Conservation (phyloP, 1,284 basidiomycete species). For the Heterobasidion occidentale region DNA sequence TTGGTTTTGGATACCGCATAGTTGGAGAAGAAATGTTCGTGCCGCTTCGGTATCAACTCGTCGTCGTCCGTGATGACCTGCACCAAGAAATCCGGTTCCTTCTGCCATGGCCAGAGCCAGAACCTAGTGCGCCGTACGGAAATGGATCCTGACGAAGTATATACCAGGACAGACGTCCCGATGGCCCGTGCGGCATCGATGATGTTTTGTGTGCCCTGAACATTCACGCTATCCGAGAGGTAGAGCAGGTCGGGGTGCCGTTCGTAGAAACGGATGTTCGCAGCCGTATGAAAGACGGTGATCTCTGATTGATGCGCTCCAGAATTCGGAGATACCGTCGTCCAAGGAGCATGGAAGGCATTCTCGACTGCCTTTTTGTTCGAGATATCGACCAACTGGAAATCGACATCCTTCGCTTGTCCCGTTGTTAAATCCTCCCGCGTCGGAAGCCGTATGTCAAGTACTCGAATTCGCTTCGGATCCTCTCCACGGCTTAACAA, state of each 20-base stretch:
- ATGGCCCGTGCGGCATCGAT: slow-evolving; percentile 35
- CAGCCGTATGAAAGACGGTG: slow-evolving; percentile 68
- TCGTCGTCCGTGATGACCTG: slow-evolving; percentile 56
- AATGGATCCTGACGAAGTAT: slow-evolving; percentile 58
- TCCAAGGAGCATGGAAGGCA: slow-evolving; percentile 64
- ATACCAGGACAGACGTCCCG: slow-evolving; percentile 45
- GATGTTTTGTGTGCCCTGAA: slow-evolving; percentile 57
- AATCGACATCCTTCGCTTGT: slow-evolving; percentile 40
- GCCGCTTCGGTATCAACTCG: slow-evolving; percentile 31
- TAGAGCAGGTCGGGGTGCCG: slow-evolving; percentile 40
- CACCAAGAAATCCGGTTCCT: slow-evolving; percentile 40
- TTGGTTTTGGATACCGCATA: slow-evolving; percentile 53
- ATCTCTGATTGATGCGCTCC: slow-evolving; percentile 21
- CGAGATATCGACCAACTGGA: slow-evolving; percentile 50
- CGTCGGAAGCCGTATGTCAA: slow-evolving; percentile 54
- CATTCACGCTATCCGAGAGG: slow-evolving; percentile 53
- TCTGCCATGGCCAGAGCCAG: slow-evolving; percentile 67
- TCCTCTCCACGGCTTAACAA: slow-evolving; percentile 63
- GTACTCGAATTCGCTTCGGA: slow-evolving; percentile 51
- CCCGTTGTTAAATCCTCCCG: slow-evolving; percentile 46
- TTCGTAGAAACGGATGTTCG: slow-evolving; percentile 71
- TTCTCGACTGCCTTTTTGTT: slow-evolving; percentile 40
- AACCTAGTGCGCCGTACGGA: slow-evolving; percentile 45
- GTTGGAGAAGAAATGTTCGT: slow-evolving; percentile 61
- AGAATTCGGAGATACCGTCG: background rate